A percentile compares a stretch with the other conserved stretches of the same genome.
These are phyloP conservation scores for Tetradesmus lagerheimii DNA, from an alignment of 139 green algal genomes.

Conservation along the genomic window DNA sequence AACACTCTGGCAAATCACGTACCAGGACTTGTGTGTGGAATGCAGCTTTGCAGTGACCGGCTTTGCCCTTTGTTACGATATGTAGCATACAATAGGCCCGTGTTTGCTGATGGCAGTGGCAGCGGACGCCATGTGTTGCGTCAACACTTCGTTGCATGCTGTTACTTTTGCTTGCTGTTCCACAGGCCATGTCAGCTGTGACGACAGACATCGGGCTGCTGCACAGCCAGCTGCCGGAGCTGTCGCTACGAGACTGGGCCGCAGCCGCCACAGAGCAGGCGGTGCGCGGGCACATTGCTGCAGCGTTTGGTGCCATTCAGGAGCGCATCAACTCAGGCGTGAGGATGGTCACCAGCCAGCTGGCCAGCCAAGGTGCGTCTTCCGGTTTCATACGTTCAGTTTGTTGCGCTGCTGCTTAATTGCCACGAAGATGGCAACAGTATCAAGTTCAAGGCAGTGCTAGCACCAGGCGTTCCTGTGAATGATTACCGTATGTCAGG, in stretches of 20 bases:
- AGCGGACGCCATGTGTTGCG: neutral
- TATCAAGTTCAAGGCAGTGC: neutral
- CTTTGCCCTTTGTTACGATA: neutral
- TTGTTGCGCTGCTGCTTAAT: neutral
- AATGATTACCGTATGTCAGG: too few species aligned
- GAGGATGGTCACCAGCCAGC: neutral
- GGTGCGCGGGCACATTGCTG: constrained; percentile 72
- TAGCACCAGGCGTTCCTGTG: neutral
- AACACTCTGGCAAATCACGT: too few species aligned
- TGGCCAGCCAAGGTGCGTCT: neutral
- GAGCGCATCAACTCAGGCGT: constrained; percentile 46
- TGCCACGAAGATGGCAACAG: neutral
- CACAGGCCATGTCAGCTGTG: constrained; percentile 70
- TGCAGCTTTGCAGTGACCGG: neutral
- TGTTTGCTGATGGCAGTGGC: neutral
- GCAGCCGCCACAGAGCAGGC: constrained; percentile 53
- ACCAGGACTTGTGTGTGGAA: neutral
- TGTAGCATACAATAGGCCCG: neutral
- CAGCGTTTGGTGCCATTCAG: constrained; percentile 66
- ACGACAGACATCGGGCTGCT: constrained; percentile 72
- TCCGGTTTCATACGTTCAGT: neutral
- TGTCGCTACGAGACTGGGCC: constrained; percentile 67
- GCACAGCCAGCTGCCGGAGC: constrained; percentile 75
- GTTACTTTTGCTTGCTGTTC: neutral
- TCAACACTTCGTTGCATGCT: too few species aligned